Percentiles rank a stretch among this genome's conserved stretches.
Conservation (phyloP, 148 eudicot species). For the Rhododendron williamsianum region DNA sequence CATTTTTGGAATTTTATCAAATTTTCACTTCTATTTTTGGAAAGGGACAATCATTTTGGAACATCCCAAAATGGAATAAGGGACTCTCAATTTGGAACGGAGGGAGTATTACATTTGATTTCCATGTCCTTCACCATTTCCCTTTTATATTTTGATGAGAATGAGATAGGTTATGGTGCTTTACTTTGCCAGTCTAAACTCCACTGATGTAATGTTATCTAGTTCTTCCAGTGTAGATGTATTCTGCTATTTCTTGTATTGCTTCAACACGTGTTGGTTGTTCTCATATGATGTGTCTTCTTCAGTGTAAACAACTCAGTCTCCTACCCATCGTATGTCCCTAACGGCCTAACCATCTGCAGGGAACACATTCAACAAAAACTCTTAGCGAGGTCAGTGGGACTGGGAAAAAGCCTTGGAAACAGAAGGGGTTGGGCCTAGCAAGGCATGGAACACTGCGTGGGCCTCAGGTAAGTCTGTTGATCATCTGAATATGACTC, state of each 20-base stretch:
- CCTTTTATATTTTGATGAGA: background rate
- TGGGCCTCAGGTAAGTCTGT: conserved; percentile 63
- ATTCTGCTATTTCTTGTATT: background rate
- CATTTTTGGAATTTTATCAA: too few relatives aligned
- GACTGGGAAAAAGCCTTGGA: conserved; percentile 87
- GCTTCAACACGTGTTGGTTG: background rate
- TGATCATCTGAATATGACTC: background rate
- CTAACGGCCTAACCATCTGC: background rate
- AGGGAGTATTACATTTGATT: background rate
- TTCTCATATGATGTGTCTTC: background rate
- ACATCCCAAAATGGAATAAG: too few relatives aligned
- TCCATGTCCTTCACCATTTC: background rate
- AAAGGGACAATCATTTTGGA: too few relatives aligned
- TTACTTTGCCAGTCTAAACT: background rate
- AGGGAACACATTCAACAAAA: conserved; percentile 99
- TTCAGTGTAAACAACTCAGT: background rate
- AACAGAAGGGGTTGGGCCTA: conserved; percentile 78
- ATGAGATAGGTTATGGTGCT: background rate
- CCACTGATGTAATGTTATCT: background rate
- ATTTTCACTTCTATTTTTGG: too few relatives aligned
- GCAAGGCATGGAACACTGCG: conserved; percentile 94
- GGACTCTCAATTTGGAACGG: too few relatives aligned
- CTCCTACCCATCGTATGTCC: background rate
- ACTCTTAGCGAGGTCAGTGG: conserved; percentile 97
- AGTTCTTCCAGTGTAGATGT: background rate